Base-by-base conservation (phyloP, 2,329 filamentous ascomycete species). In the Rachicladosporium sp. region DNA sequence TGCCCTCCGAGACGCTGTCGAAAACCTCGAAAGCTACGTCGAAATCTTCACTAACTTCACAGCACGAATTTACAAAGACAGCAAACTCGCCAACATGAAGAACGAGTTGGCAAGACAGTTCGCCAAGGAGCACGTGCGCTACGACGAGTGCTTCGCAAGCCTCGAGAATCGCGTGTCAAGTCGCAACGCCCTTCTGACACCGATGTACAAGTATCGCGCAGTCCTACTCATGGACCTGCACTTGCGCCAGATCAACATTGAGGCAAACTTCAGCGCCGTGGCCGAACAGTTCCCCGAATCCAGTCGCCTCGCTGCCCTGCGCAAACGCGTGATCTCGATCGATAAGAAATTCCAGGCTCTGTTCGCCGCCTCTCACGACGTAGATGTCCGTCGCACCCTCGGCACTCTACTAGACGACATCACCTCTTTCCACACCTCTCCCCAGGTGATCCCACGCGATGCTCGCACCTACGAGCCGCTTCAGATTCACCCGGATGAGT, bases 381-480 rank as follows among this genome's bases (percentile, higher is more conserved):
- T 29, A 33, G 21, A n/a, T 15, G 7, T 12, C 12, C 29, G 4
- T 11, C 30, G 21, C 7, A 3, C 15, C 29, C 13, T 11, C 30
- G 12, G 21, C 7, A 3, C 15, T 32, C 13, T 11, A 29, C 15
- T 49, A 23, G 46, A 50, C n/a, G 46, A 54, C 38, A 45, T 51
- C 35, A 29, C 47, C 6, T 42, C 51, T n/a, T 43, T 47, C 41
- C 50, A 47, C 44, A 13, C 40, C 9, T 13, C 35, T 3, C 41
- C 51, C 3, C 46, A 46, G 7, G 37, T 44, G 1, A 58, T 89
- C 3, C 51, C 67, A 19, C 88, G 79, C 76, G 85, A 93, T 57
- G 69, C 72, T 1, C 76, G 87, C 10, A 62, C 66, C 2, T 77
- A 75, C 51, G 84, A 93, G 51, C 82, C 85, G 0, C 65, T 94